Evolutionary conservation across 192 early-diverging fungal genomes (phyloP), one percentile per base, ranked within the genome.

Genomic region (Phlyctochytrium planicorne): DNA sequence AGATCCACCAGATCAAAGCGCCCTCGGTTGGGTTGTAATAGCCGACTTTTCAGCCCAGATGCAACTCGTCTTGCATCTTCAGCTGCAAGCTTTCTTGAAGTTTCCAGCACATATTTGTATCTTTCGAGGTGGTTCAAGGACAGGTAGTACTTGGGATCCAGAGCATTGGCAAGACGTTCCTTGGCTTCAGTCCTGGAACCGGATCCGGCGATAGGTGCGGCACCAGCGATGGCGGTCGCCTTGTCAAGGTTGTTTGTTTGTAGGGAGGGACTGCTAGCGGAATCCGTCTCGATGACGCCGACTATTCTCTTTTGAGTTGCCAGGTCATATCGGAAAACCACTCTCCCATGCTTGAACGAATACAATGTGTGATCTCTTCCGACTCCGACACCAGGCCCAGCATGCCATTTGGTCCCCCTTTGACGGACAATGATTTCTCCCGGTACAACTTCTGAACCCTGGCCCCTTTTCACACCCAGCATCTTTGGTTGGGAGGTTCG

Each of bases 401-500:
- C 69, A 62, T 77, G 75, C 74, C 74, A 82, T 57, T 76, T 25
- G 17, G 74, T 75, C 6, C 83, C 83, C 20, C 74, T 59, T 65
- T 84, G 83, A 0, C 78, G 60, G 36, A 84, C 37, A 47, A 84
- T 76, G 53, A 84, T 77, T 53, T 69, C 74, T 12, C 80, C 80
- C 3, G 76, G 75, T 12, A 63, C 60, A 31, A 80, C 80, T 4
- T 25, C 17, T 12, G 76, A 69, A 30, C 73, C 72, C 60, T 84
- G 66, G 2, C 62, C 50, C 12, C 63, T 55, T 61, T 84, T 84
- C 67, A 84, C 70, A 24, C 83, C 83, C 3, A 77, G 69, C 68
- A 67, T 78, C 59, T 84, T 84, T 31, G 83, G 83, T 30, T 78
- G 72, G 23, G 80, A 82, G 2, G 73, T 73, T 17, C 83, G 77